Evolutionary conservation across 2,329 filamentous ascomycete species (phyloP), one percentile per base, ranked within the genome.

Genomic region (Lomentospora prolificans): DNA sequence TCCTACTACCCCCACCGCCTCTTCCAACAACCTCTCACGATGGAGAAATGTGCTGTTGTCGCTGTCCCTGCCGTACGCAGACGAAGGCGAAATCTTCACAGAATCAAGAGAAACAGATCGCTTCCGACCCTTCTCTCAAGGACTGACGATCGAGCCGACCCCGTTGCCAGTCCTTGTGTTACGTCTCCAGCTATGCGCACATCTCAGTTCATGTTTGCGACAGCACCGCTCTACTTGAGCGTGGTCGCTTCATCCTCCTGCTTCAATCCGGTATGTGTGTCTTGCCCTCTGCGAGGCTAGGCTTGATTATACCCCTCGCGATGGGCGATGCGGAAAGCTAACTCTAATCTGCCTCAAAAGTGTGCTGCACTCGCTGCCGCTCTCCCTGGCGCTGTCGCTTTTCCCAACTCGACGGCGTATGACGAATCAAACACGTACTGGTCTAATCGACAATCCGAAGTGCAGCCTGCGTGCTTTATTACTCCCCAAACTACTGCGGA

Each of bases 351-450:
- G 12, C 17, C 12, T 25, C 24, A 19, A 5, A 24, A 55, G 53
- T 55, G 53, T 19, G 44, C 46, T n/a, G 24, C 44, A 17, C 53
- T 55, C 12, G 28, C 28, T 28, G 19, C 31, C 10, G 22, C 33
- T 30, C 46, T 50, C 3, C 53, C 53, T 3, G 53, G 53, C 12
- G 22, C 27, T 4, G 53, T 55, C 12, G 27, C 44, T n/a, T 39
- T 55, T n/a, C 53, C 39, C 41, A 19, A 17, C 28, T 25, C 53
- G 4, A n/a, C 24, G 10, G 27, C n/a, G 6, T 55, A 55, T 44
- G 39, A 27, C 22, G 44, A 30, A 8, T 51, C 46, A 41, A 55
- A 55, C 53, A 30, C 27, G 28, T 55, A 30, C 53, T 55, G 53
- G 53, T 55, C 53, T 30, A 36, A 50, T 12, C 41, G 44, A 7